phyloP scores from a whole-genome alignment of 768 basidiomycete genomes.

The Peribolospora baueri region DNA sequence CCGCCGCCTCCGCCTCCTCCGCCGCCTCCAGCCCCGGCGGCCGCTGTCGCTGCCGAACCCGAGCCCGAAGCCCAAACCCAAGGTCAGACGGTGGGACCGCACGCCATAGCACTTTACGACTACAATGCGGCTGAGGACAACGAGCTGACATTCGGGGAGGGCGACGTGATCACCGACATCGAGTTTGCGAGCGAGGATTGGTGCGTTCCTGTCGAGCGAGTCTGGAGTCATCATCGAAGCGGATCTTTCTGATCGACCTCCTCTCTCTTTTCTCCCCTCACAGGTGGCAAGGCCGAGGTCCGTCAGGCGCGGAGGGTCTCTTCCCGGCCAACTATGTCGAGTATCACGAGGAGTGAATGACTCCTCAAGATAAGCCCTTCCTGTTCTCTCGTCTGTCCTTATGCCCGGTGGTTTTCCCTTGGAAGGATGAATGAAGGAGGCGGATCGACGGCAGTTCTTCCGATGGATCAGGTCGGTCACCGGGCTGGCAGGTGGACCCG shows the following conservation, averaged over 20 bases:
- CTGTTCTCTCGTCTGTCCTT: no score
- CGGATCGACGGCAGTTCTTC: no score
- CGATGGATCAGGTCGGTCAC: no score
- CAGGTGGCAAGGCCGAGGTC: constrained; percentile 14
- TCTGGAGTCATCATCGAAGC: constrained; percentile 29
- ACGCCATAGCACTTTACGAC: constrained; percentile 42
- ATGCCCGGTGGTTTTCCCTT: no score
- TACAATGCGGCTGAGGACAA: constrained; percentile 83
- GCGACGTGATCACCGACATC: constrained; percentile 52
- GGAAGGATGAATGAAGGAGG: no score
- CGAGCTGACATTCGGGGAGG: constrained; percentile 62
- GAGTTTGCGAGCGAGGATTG: constrained; percentile 62
- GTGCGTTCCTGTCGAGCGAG: constrained; percentile 46
- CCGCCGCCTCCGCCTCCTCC: constrained; percentile 28
- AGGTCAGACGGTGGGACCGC: constrained; percentile 33
- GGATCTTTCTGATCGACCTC: constrained; percentile 44
- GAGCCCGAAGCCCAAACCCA: constrained; percentile 21
- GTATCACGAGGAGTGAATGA: neutral
- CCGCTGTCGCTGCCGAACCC: constrained; percentile 23
- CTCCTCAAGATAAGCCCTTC: no score
- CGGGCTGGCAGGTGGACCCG: no score
- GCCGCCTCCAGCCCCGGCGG: constrained; percentile 21
- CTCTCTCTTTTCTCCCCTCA: neutral
- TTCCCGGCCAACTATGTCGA: constrained; percentile 20
- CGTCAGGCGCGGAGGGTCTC: constrained; percentile 15